Evolutionary conservation across 2,329 filamentous ascomycete species (phyloP), one percentile per base, ranked within the genome.

Genomic region (Chrysosporium keratinophilum): DNA sequence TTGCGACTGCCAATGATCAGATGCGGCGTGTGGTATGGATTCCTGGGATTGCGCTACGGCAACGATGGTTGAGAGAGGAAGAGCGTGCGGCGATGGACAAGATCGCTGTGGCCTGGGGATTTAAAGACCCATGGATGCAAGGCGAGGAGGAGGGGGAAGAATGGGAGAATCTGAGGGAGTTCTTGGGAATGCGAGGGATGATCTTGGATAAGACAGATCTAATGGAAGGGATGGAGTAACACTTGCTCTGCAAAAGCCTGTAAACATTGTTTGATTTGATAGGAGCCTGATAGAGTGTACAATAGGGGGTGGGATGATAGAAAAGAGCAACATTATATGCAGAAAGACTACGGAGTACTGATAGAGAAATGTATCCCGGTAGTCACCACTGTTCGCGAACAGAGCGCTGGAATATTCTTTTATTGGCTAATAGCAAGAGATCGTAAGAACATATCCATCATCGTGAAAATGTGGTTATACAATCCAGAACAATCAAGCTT

Each of bases 21-120:
- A 95, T 96, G 87, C 84, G 85, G 63, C 82, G 93, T 17, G 88
- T 97, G 4, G 90, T 88, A 1, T 98, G 93, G 93, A 78, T 85
- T 7, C 81, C 82, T 0, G 93, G 93, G 10, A 84, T 88, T 34
- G 85, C 87, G 19, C 72, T 97, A 58, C 79, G 85, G 57, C 79
- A 88, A 63, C 80, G 93, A 12, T 97, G 90, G 87, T 69, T 95
- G 52, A 78, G 88, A 34, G 93, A 97, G 67, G 89, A 95, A 59
- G 90, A 98, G 74, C 78, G 93, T 20, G 86, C 84, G 2, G 88
- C 89, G 0, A 75, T 95, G 59, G 93, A 98, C 72, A 83, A 80
- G 64, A 81, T 98, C 54, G 89, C 90, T 0, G 81, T 84, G 59
- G 85, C 88, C 0, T 98, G 93, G 88, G 93, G 93, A 0, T 98